Evolutionary conservation across 352 stramenopile species (phyloP), one percentile per base, ranked within the genome.

Genomic region (Blastocystis sp.): DNA sequence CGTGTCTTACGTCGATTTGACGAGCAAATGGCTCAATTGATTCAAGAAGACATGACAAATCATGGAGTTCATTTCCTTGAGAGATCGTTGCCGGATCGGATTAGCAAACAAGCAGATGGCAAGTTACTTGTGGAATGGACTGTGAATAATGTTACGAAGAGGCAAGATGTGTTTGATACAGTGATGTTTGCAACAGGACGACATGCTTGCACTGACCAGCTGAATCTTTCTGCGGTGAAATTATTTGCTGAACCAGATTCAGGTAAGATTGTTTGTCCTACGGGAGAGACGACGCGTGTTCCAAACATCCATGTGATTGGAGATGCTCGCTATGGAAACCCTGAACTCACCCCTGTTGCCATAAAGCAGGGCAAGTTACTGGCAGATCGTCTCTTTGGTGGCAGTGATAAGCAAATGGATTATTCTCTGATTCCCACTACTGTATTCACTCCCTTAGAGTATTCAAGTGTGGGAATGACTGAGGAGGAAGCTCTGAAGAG

Each of bases 371-470:
- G 96, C 56, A 92, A 93, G 40, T 89, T 94, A 42, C 92, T 98
- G n/a, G 93, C 95, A 51, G 93, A 94, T 24, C 95, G 96, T 68
- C 91, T 98, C 37, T 98, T 96, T 91, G 94, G 93, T 89, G 93
- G 93, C 57, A 60, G 78, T n/a, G 24, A 42, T 24, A 53, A 64
- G 91, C 92, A 90, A 30, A 91, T 93, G 89, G 90, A 93, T 89
- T 93, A 92, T 59, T 64, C 37, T 6, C 48, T 62, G 22, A 87
- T 93, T n/a, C 59, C 91, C 13, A 92, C 90, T 22, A 90, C 95
- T 0, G 95, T 99, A 59, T 98, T 99, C 91, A 98, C 96, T 60
- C 96, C 96, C 11, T 93, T 99, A 69, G 97, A 99, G 92, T 99
- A 98, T 91, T 95, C 96, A 44, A 97, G 93, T 91, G 96, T 97